Evolutionary conservation across 495 filamentous ascomycete genomes (phyloP), one percentile per base, ranked within the genome.

Genomic region (Aspergillus bridgeri): DNA sequence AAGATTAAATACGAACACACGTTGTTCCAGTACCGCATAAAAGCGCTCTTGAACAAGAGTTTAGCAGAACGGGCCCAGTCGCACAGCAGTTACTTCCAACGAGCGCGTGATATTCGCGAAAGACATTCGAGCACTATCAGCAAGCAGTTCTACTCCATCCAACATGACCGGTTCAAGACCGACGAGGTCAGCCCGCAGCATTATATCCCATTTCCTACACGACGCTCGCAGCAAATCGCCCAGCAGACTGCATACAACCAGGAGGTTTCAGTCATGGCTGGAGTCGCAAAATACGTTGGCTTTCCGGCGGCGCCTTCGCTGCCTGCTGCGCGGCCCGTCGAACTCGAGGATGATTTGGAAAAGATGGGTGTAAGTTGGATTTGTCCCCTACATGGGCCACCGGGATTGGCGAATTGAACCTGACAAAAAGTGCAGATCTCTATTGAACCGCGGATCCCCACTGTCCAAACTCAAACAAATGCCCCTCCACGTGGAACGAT

Each of bases 251-350:
- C 89, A 46, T 96, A 96, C 70, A 97, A 96, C 69, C 87, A 86
- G 62, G 94, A 98, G 68, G 91, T 98, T 5, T 92, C 90, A 6
- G 81, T 96, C 15, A 81, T 98, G 55, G 86, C 91, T 7, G 93
- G 94, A 19, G 81, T 98, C 55, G 91, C 92, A 6, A 96, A 96
- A 69, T 90, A 96, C 71, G 83, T 95, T 51, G 94, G 94, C 21
- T 98, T 97, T 72, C 94, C 94, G 24, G 93, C 93, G 29, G 93
- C 93, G n/a, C 94, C 94, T 19, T 79, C 86, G 11, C 84, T 98
- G 60, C 73, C 80, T 23, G 81, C 86, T 22, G 89, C 86, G 19
- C 84, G 89, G 15, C 77, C 83, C 9, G 77, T 84, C 18, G 91
- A 96, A 58, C 72, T 91, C 22, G 89, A 96, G 38, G 88, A 91